Conservation (phyloP, 768 basidiomycete species). For the Phlebiopsis flavidoalba region DNA sequence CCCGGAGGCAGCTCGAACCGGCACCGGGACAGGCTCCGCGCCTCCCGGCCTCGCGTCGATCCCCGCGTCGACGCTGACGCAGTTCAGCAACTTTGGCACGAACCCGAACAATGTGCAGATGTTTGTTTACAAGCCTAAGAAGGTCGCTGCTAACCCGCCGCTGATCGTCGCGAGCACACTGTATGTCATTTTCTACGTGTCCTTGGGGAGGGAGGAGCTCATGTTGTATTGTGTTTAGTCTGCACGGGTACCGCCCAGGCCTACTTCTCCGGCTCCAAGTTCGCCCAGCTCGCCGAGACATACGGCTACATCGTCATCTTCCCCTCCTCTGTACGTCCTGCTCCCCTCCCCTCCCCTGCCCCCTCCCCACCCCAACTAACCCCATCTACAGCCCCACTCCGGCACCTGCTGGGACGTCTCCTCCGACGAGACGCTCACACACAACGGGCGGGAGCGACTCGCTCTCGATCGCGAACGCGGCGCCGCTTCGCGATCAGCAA, state of each 20-base stretch:
- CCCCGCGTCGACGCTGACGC: not conserved
- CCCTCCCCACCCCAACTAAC: constrained; percentile 22
- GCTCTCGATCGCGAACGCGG: constrained; percentile 41
- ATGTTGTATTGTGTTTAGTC: constrained; percentile 11
- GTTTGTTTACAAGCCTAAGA: constrained; percentile 32
- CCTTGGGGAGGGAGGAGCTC: not conserved
- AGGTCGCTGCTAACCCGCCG: constrained; percentile 28
- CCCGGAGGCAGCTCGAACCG: not conserved
- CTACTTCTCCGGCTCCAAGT: constrained; percentile 45
- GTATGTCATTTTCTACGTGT: not conserved
- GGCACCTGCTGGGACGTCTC: constrained; percentile 51
- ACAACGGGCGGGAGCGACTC: constrained; percentile 54
- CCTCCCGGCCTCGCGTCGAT: not conserved
- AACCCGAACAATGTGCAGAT: constrained; percentile 51
- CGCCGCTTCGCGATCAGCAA: constrained; percentile 42
- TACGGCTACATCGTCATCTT: constrained; percentile 48
- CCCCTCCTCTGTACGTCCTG: constrained; percentile 28
- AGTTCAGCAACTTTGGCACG: constrained; percentile 35
- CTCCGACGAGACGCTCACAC: constrained; percentile 46
- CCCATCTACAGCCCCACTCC: not conserved
- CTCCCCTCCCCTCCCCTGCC: constrained; percentile 29
- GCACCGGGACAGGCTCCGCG: not conserved
- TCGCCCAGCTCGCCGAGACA: constrained; percentile 43
- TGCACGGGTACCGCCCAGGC: constrained; percentile 48
- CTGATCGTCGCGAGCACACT: constrained; percentile 44